Evolutionary conservation across 805 yeast species (phyloP).

Genomic region (Ogataea naganishii): DNA sequence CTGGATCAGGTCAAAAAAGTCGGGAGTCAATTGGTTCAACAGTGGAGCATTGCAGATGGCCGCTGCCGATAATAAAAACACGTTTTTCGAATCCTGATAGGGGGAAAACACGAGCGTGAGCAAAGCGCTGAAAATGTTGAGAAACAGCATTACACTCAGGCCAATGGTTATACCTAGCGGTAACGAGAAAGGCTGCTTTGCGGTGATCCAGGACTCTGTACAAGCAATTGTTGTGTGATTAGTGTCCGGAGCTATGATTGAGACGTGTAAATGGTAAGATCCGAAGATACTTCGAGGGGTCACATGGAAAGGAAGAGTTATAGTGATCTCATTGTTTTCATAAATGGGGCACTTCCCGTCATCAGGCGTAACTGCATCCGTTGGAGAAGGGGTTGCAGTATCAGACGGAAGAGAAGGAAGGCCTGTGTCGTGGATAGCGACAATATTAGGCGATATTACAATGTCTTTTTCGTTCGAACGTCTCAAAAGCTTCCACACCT

Average conservation of each 20-base stretch:
- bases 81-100: constrained; percentile 47
- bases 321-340: constrained; percentile 14
- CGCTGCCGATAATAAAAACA: constrained; percentile 43
- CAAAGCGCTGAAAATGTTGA: constrained; percentile 26
- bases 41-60: constrained; percentile 52
- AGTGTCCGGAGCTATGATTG: constrained; percentile 31
- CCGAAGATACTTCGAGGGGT: constrained; percentile 28
- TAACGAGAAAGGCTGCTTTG: constrained; percentile 30
- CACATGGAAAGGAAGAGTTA: constrained; percentile 16
- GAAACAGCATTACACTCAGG: constrained; percentile 29
- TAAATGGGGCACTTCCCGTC: constrained; percentile 21
- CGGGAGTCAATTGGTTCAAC: constrained; percentile 48
- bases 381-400: neutral
- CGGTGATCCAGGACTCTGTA: constrained; percentile 37
- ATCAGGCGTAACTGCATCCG: constrained; percentile 2
- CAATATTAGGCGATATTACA: neutral
- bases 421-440: neutral
- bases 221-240: constrained; percentile 37
- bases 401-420: neutral
- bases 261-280: constrained; percentile 32
- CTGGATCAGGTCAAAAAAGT: constrained; percentile 35
- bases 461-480: neutral
- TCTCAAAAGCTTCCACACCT: too few species aligned
- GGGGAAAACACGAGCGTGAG: constrained; percentile 39
- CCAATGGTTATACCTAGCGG: constrained; percentile 29